phyloP scores from a whole-genome alignment of 2,329 filamentous ascomycete species.

The Fusarium robinianum region DNA sequence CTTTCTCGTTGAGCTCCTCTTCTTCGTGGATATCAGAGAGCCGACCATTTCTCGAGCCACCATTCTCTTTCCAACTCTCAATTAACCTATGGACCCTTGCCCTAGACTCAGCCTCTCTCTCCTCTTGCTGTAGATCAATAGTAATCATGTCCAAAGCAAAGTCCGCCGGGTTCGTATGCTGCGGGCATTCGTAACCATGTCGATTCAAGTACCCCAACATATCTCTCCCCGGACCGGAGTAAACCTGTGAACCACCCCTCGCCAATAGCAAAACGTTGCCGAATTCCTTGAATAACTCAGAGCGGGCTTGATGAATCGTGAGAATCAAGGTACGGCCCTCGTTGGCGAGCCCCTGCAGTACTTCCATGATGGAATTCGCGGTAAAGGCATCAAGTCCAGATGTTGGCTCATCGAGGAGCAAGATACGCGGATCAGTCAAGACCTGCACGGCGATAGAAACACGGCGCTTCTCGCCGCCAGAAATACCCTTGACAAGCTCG shows the following conservation, averaged over 20 bases:
- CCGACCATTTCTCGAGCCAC: slow-evolving; percentile 19
- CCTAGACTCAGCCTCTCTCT: slow-evolving; percentile 65
- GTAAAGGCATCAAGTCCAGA: slow-evolving; percentile 80
- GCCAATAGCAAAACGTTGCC: slow-evolving; percentile 73
- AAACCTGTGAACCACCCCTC: slow-evolving; percentile 69
- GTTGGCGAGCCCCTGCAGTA: slow-evolving; percentile 69
- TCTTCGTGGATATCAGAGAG: slow-evolving; percentile 39
- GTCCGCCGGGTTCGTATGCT: slow-evolving; percentile 75
- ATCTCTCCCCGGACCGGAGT: slow-evolving; percentile 63
- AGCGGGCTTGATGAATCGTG: slow-evolving; percentile 79
- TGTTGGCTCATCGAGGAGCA: slow-evolving; percentile 77
- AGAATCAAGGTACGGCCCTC: slow-evolving; percentile 75
- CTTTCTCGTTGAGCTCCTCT: slow-evolving; percentile 33
- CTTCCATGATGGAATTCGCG: slow-evolving; percentile 75
- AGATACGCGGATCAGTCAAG: slow-evolving; percentile 72
- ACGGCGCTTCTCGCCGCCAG: slow-evolving; percentile 76
- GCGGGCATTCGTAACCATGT: slow-evolving; percentile 67
- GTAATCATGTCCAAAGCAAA: slow-evolving; percentile 79
- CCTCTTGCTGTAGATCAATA: slow-evolving; percentile 70
- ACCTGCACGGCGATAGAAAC: slow-evolving; percentile 80
- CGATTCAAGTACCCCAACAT: slow-evolving; percentile 69
- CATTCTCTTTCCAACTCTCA: slow-evolving; percentile 55
- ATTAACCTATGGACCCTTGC: slow-evolving; percentile 66
- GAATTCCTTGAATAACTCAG: slow-evolving; percentile 72
- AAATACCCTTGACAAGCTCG: slow-evolving; percentile 76